Conservation (phyloP, 352 stramenopile species). For the Pythium periplocum region DNA sequence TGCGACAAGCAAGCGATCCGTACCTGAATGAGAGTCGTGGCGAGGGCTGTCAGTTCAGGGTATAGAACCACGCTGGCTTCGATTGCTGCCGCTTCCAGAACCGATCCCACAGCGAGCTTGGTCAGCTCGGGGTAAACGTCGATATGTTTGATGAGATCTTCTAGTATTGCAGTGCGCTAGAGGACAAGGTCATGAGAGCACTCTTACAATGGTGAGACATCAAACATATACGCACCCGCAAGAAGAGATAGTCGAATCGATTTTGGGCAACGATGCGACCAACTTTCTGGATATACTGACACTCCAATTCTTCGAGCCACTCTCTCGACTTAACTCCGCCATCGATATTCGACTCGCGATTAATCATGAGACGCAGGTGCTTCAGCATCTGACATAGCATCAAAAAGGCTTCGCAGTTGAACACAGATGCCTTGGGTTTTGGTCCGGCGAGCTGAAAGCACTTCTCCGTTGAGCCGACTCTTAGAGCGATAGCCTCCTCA, state of each 20-base stretch:
- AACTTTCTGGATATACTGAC: constrained; percentile 43
- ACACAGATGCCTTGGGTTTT: constrained; percentile 19
- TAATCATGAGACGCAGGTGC: constrained; percentile 23
- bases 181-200: not conserved
- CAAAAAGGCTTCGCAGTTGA: constrained; percentile 48
- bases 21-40: constrained; percentile 27
- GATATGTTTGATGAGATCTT: constrained; percentile 30
- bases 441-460: constrained; percentile 27
- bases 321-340: not conserved
- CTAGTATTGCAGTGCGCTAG: constrained; percentile 38
- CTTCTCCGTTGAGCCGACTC: constrained; percentile 25
- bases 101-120: constrained; percentile 44
- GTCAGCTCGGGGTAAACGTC: constrained; percentile 42
- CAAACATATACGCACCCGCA: constrained; percentile 31
- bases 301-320: constrained; percentile 25
- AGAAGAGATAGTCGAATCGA: constrained; percentile 44
- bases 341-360: not conserved
- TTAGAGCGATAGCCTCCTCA: constrained; percentile 19
- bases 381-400: constrained; percentile 39
- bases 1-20: not conserved
- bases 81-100: constrained; percentile 50
- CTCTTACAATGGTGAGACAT: too few species aligned
- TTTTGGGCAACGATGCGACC: constrained; percentile 38
- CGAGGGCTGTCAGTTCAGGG: constrained; percentile 33
- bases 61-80: constrained; percentile 56